These are phyloP conservation scores for Truncatella angustata DNA, from an alignment of 2,329 filamentous ascomycete species.

Conservation along the genomic window DNA sequence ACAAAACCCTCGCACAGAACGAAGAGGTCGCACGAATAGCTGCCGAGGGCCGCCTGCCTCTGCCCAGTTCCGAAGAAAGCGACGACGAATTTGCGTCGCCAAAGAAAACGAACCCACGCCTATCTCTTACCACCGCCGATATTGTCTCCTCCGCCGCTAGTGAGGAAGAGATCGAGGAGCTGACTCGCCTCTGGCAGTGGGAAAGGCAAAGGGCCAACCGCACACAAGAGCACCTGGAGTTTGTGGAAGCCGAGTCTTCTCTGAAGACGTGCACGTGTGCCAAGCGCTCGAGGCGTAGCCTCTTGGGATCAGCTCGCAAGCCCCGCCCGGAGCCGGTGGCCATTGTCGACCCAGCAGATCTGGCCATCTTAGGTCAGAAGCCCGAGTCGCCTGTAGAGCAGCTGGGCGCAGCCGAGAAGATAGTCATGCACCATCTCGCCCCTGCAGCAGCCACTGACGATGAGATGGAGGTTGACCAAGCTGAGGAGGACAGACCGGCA, in stretches of 20 bases:
- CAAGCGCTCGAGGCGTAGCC: slow-evolving; percentile 32
- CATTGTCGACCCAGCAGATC: slow-evolving; percentile 40
- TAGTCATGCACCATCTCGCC: slow-evolving; percentile 7
- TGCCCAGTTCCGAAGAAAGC: slow-evolving; percentile 50
- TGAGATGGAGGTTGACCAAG: slow-evolving; percentile 14
- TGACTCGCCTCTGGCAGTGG: slow-evolving; percentile 52
- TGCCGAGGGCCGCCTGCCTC: slow-evolving; percentile 66
- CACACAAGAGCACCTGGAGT: slow-evolving; percentile 71
- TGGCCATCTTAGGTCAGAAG: slow-evolving; percentile 39
- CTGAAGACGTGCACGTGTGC: slow-evolving; percentile 65
- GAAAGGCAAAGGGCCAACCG: slow-evolving; percentile 63
- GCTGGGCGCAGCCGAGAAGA: slow-evolving; percentile 20
- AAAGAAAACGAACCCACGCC: slow-evolving; percentile 49
- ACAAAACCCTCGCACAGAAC: slow-evolving; percentile 69
- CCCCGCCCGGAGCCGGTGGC: slow-evolving; percentile 32
- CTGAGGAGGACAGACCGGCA: slow-evolving; percentile 32
- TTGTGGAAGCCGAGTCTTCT: slow-evolving; percentile 72
- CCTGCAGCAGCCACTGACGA: slow-evolving; percentile 27
- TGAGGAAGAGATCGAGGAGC: slow-evolving; percentile 58
- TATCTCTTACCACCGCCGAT: slow-evolving; percentile 47
- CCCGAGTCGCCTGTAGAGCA: slow-evolving; percentile 18
- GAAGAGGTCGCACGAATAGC: slow-evolving; percentile 73
- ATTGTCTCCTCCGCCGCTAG: slow-evolving; percentile 54
- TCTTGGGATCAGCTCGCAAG: slow-evolving; percentile 28
- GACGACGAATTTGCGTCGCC: slow-evolving; percentile 64